Percentiles rank a stretch among this genome's conserved stretches.
Conservation (phyloP, 2,329 filamentous ascomycete genomes). For the Penicillium brevicompactum region DNA sequence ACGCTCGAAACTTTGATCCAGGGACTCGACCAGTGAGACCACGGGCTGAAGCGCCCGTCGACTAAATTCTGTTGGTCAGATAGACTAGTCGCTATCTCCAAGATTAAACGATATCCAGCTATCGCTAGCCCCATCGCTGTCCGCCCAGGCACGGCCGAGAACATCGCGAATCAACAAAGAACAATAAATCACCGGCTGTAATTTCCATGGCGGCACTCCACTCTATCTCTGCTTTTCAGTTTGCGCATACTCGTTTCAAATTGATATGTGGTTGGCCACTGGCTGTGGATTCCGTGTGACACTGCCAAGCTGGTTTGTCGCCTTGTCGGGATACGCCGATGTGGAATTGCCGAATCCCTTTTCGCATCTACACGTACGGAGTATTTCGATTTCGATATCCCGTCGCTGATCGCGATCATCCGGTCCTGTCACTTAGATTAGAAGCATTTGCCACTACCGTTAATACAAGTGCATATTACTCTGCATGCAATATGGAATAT, state of each 20-base stretch:
- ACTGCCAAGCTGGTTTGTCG: not conserved
- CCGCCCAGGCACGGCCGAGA: constrained; percentile 1
- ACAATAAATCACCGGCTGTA: not conserved
- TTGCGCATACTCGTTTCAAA: not conserved
- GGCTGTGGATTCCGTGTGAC: not conserved
- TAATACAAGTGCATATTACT: not conserved
- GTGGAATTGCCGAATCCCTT: not conserved
- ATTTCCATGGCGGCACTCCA: not conserved
- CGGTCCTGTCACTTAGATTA: constrained; percentile 2
- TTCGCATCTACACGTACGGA: too few species aligned
- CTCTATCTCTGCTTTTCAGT: not conserved
- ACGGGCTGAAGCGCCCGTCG: constrained; percentile 1
- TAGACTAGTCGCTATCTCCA: not conserved
- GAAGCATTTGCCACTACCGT: constrained; percentile 1
- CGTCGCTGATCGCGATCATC: constrained; percentile 3
- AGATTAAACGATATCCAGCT: not conserved
- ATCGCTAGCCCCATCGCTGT: not conserved
- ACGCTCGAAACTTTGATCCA: constrained; percentile 15
- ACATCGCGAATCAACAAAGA: not conserved
- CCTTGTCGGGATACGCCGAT: not conserved
- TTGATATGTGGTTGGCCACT: not conserved
- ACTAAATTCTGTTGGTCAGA: not conserved
- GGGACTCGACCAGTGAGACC: constrained; percentile 15
- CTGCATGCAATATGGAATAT: not conserved
- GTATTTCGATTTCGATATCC: not conserved